Base-by-base conservation (phyloP, 164 flowering plant genomes). In the Vitis labrusca region DNA sequence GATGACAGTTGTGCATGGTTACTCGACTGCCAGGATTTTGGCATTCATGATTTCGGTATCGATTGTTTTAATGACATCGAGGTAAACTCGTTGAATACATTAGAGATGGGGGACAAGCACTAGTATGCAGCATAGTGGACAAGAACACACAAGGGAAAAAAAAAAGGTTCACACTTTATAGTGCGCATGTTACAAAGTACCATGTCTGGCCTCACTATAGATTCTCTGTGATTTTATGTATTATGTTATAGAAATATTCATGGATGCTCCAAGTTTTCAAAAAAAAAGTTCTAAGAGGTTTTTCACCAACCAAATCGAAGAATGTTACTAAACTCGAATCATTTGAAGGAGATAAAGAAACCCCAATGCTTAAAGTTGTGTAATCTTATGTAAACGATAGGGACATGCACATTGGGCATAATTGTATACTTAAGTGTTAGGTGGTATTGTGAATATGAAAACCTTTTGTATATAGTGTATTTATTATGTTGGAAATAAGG, bases 1-100 rank as follows among this genome's bases (percentile, higher is more conserved):
- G 89, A 88, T 51, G 86, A 85, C 2, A 80, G 68, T 63, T 83
- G 75, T 59, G 65, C 83, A 3, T 87, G 89, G 87, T 73, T 89
- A 30, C 47, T 83, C 69, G 92, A 88, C 44, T 85, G 88, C 61
- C 87, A 88, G 70, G 97, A 86, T 64, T 89, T 91, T n/a, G 91
- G 96, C 1, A 63, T 89, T 15, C 88, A 86, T 47, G 96, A 93
- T 50, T 87, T 89, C 61, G 96, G 87, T 9, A 75, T 87, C 9
- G 89, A 84, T 54, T 82, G 80, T 51, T 76, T 81, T 71, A 76
- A 67, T 32, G 80, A 82, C 44, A 9, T 76, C 3, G 89, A 81
- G 53, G 68, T 79, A 9, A 74, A 61, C 47, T 51, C 67, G 0
- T 7, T 78, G 52, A 70, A 55, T 66, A 61, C 68, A 15, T 55